Conservation (phyloP, 768 basidiomycete species). For the Albatrellus ellisii region DNA sequence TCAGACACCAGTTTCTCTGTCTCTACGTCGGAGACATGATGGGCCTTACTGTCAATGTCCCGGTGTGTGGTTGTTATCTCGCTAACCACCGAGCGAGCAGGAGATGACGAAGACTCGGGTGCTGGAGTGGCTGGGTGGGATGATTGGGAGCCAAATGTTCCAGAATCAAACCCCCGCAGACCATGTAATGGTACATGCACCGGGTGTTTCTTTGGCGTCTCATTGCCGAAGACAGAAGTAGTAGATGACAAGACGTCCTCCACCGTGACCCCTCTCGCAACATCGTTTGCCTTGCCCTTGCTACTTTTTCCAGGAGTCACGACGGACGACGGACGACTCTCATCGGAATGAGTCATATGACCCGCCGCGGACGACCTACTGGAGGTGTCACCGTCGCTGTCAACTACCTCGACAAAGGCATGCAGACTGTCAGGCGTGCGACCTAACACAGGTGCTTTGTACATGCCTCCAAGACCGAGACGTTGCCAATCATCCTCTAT, state of each 20-base stretch:
- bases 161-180: slow-evolving; percentile 8
- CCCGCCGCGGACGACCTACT: neutral
- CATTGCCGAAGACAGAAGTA: slow-evolving; percentile 25
- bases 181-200: slow-evolving; percentile 39
- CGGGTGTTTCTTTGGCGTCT: slow-evolving; percentile 40
- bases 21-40: too few species aligned
- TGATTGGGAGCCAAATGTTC: slow-evolving; percentile 9
- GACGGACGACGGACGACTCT: neutral
- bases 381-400: slow-evolving; percentile 23
- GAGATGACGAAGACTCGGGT: slow-evolving; percentile 7
- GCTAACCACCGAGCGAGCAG: slow-evolving; percentile 7
- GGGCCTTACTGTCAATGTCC: too few species aligned
- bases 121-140: neutral
- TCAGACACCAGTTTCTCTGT: too few species aligned
- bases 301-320: slow-evolving; percentile 19
- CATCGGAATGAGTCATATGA: neutral
- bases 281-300: slow-evolving; percentile 40
- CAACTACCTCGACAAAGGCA: slow-evolving; percentile 50
- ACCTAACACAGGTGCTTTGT: slow-evolving; percentile 19
- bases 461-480: slow-evolving; percentile 32
- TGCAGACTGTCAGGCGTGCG: slow-evolving; percentile 32
- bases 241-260: slow-evolving; percentile 27
- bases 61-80: too few species aligned
- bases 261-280: slow-evolving; percentile 15
- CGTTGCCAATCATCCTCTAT: slow-evolving; percentile 54